Percentiles rank a stretch among this genome's conserved stretches.
These are phyloP conservation scores for Aspergillus asperescens DNA, from an alignment of 495 filamentous ascomycete species.

Conservation along the genomic window DNA sequence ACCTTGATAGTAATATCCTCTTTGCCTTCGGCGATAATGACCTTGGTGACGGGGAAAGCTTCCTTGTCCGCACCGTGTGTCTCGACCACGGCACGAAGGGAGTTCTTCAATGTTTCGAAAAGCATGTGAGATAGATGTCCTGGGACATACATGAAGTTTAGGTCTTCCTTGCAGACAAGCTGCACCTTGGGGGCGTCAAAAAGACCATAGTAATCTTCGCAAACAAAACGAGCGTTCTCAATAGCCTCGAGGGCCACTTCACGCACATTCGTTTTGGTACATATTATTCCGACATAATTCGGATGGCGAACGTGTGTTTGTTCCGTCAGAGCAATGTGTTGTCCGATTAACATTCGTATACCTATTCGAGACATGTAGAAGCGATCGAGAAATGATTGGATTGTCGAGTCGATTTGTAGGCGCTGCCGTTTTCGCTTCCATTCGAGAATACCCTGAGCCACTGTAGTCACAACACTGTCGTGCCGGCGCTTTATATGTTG, in stretches of 20 bases:
- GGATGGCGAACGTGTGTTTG: conserved; percentile 81
- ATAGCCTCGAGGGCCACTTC: conserved; percentile 96
- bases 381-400: conserved; percentile 93
- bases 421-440: conserved; percentile 95
- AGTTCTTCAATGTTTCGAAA: conserved; percentile 98
- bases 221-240: conserved; percentile 96
- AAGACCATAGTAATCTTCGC: conserved; percentile 96
- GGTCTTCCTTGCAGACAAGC: conserved; percentile 84
- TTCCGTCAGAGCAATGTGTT: conserved; percentile 94
- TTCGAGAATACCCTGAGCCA: conserved; percentile 92
- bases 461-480: conserved; percentile 93
- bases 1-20: conserved; percentile 99
- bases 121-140: conserved; percentile 98
- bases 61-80: conserved; percentile 91
- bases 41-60: conserved; percentile 92
- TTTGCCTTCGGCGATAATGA: conserved; percentile 93
- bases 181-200: conserved; percentile 97
- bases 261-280: conserved; percentile 94
- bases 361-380: conserved; percentile 99
- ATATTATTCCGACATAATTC: conserved; percentile 96
- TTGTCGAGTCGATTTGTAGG: conserved; percentile 96
- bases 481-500: conserved; percentile 92
- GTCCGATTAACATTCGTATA: conserved; percentile 97
- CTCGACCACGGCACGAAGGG: conserved; percentile 92
- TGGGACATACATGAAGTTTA: conserved; percentile 99